These are phyloP conservation scores for Fusarium camptoceras DNA, from an alignment of 2,329 filamentous ascomycete genomes.

Conservation along the genomic window DNA sequence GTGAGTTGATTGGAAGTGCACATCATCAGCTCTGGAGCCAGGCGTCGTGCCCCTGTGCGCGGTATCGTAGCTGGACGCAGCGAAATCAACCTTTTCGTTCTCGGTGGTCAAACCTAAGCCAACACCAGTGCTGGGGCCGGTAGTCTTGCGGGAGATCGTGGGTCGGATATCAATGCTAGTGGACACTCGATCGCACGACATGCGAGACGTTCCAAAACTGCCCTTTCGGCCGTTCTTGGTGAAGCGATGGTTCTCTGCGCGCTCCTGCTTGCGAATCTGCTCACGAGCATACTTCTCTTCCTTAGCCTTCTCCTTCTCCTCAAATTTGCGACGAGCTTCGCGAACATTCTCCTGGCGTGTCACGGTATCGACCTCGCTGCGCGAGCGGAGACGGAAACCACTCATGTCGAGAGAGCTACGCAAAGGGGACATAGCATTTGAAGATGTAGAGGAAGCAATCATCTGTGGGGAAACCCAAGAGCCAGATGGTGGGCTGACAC, in stretches of 20 bases:
- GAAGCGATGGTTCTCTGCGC: slow-evolving; percentile 63
- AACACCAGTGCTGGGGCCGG: slow-evolving; percentile 36
- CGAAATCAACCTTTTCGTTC: slow-evolving; percentile 59
- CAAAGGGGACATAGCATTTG: slow-evolving; percentile 62
- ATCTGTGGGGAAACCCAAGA: slow-evolving; percentile 44
- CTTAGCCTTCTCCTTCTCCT: slow-evolving; percentile 70
- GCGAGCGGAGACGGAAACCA: slow-evolving; percentile 69
- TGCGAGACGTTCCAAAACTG: slow-evolving; percentile 50
- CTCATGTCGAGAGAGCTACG: slow-evolving; percentile 69
- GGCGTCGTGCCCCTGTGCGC: slow-evolving; percentile 49
- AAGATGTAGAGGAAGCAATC: slow-evolving; percentile 45
- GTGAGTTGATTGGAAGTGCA: slow-evolving; percentile 57
- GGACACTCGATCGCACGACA: slow-evolving; percentile 50
- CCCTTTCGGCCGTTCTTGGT: slow-evolving; percentile 60
- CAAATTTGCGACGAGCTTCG: slow-evolving; percentile 71
- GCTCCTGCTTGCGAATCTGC: slow-evolving; percentile 68
- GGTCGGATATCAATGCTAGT: slow-evolving; percentile 49
- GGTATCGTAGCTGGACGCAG: slow-evolving; percentile 61
- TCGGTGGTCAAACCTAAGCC: slow-evolving; percentile 32
- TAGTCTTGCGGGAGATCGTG: slow-evolving; percentile 47
- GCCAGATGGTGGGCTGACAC: slow-evolving; percentile 46
- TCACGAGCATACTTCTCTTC: slow-evolving; percentile 72
- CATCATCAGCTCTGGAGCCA: slow-evolving; percentile 54
- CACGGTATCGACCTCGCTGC: slow-evolving; percentile 68
- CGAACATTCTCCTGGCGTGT: slow-evolving; percentile 68